A percentile compares a stretch with the other conserved stretches of the same genome.
These are phyloP conservation scores for Raffaelea ambrosiae DNA, from an alignment of 2,329 filamentous ascomycete genomes.

Conservation along the genomic window DNA sequence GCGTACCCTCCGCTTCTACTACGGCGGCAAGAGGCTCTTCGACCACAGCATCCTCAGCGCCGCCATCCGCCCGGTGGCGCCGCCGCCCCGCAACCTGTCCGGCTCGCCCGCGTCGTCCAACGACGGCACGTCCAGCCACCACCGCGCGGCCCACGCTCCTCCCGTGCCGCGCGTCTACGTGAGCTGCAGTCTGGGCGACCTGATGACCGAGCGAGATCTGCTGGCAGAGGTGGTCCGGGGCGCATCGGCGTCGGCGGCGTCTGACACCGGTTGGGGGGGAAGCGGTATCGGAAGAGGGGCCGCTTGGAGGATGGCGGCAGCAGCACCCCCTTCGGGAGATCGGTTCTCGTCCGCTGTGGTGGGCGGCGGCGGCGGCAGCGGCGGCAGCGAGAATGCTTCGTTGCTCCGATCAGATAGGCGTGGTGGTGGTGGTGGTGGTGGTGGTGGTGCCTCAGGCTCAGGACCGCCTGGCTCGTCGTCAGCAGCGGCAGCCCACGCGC, in stretches of 20 bases:
- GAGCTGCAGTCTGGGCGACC: slow-evolving; percentile 83
- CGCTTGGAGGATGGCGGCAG: too few species aligned
- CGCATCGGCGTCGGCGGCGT: not conserved
- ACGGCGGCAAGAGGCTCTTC: slow-evolving; percentile 77
- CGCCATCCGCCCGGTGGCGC: slow-evolving; percentile 56
- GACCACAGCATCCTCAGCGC: slow-evolving; percentile 61
- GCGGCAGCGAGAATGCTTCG: too few species aligned
- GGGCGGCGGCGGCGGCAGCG: too few species aligned
- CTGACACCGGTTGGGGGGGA: too few species aligned
- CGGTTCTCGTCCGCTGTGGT: not conserved
- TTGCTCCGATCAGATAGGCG: too few species aligned
- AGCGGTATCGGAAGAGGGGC: too few species aligned
- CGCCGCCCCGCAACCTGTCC: slow-evolving; percentile 40
- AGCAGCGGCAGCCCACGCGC: slow-evolving; percentile 5
- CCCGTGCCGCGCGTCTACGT: slow-evolving; percentile 62
- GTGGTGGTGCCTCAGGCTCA: slow-evolving; percentile 8
- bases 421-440: too few species aligned
- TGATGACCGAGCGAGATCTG: slow-evolving; percentile 61
- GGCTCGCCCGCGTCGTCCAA: slow-evolving; percentile 4
- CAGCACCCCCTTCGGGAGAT: too few species aligned
- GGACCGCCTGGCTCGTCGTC: too few species aligned
- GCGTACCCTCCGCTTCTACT: slow-evolving; percentile 77
- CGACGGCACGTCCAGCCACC: not conserved
- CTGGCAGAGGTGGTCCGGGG: too few species aligned
- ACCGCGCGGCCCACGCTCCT: slow-evolving; percentile 23